Conservation (phyloP, 176 grass and related monocot genomes). For the Canna indica region DNA sequence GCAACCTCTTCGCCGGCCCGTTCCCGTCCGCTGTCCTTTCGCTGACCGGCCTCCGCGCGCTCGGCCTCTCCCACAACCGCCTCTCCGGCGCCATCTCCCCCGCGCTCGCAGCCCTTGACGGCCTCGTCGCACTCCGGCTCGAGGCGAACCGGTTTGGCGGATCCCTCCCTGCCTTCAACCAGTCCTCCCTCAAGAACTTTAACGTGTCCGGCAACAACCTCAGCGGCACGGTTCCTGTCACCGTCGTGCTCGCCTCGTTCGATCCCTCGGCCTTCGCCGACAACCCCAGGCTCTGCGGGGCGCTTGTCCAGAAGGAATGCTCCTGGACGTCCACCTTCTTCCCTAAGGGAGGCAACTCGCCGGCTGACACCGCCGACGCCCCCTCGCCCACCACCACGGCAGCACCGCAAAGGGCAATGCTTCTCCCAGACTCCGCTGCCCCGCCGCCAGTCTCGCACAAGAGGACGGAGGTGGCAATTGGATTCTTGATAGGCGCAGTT, state of each 20-base stretch:
- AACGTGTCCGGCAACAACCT: constrained; percentile 84
- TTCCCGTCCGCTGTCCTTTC: constrained; percentile 15
- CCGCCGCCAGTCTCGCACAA: constrained; percentile 22
- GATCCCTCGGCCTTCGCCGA: constrained; percentile 38
- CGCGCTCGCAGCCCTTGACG: constrained; percentile 36
- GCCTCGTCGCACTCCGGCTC: constrained; percentile 46
- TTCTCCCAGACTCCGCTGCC: constrained; percentile 32
- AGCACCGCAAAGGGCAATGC: constrained; percentile 22
- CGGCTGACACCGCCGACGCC: neutral
- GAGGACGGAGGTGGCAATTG: constrained; percentile 22
- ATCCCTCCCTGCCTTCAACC: constrained; percentile 65
- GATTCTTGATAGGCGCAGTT: constrained; percentile 23
- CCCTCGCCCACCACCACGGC: neutral
- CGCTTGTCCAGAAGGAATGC: constrained; percentile 56
- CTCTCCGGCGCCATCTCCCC: neutral
- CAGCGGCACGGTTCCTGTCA: constrained; percentile 69
- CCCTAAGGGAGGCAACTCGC: constrained; percentile 21
- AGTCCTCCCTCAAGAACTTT: constrained; percentile 49
- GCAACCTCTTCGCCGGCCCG: constrained; percentile 6
- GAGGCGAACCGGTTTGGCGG: constrained; percentile 66
- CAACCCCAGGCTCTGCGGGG: constrained; percentile 74
- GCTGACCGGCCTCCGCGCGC: neutral
- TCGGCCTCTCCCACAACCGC: constrained; percentile 10
- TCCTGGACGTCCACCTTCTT: constrained; percentile 42
- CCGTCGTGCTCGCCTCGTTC: constrained; percentile 28